Conservation (phyloP, 1,284 basidiomycete genomes). For the Cystobasidiaceae sp. region DNA sequence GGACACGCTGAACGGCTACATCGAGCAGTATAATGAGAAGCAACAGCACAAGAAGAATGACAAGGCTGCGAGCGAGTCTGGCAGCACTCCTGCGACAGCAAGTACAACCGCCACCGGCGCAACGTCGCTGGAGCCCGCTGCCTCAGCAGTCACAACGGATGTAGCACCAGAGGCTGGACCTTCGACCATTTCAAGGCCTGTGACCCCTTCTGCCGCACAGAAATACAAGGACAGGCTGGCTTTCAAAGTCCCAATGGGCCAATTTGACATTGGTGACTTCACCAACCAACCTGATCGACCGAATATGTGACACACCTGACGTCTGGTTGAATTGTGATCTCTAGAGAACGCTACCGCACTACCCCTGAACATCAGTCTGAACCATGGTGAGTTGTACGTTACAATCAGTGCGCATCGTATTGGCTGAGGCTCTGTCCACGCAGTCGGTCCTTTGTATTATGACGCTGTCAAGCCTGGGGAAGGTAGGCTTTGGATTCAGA, state of each 20-base stretch:
- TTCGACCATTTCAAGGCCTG: not conserved
- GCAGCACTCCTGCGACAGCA: no score
- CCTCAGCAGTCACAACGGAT: not conserved
- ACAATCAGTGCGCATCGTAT: not conserved
- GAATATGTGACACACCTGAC: not conserved
- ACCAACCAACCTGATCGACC: not conserved
- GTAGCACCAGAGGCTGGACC: not conserved
- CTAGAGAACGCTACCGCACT: slow-evolving; percentile 27
- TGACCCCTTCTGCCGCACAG: not conserved
- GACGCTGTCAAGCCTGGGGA: slow-evolving; percentile 31
- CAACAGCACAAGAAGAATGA: not conserved
- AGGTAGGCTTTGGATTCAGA: not conserved
- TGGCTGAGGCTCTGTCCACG: not conserved
- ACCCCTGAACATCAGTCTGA: slow-evolving; percentile 24
- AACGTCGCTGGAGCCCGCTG: no score
- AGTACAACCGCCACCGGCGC: no score
- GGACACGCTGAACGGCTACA: not conserved
- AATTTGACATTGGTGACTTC: slow-evolving; percentile 26
- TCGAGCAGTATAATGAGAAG: slow-evolving; percentile 3
- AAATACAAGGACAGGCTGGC: slow-evolving; percentile 19
- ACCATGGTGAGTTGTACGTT: slow-evolving; percentile 9
- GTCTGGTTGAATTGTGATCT: no score
- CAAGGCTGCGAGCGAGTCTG: not conserved
- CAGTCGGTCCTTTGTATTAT: slow-evolving; percentile 29
- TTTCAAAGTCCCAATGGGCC: slow-evolving; percentile 7